Evolutionary conservation across 2,329 filamentous ascomycete genomes (phyloP), one percentile per base, ranked within the genome.

Genomic region (Achaetomium macrosporum): DNA sequence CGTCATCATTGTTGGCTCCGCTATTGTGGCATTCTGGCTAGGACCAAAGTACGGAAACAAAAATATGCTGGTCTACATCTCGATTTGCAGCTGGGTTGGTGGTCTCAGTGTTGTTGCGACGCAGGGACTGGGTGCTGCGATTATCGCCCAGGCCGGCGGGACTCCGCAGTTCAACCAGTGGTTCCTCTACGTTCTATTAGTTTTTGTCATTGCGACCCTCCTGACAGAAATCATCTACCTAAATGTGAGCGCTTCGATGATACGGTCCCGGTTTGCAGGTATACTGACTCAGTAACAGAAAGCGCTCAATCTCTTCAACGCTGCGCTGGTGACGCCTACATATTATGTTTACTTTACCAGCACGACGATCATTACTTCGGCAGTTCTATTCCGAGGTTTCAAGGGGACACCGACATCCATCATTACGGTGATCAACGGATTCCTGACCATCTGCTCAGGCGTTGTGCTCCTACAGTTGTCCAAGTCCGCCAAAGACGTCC

Each of bases 291-390:
- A 6, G 11, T 19, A 40, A 54, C 71, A 97, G 91, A 99, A 99
- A 96, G 93, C 93, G 6, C 78, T 97, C 52, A 97, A 99, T 66
- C 72, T 99, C 46, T 97, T 92, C 77, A 97, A 99, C 65, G 93
- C 93, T 36, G 92, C 93, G 8, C 80, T 99, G 59, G 93, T 99
- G 55, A 99, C 93, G 0, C 93, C 93, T 0, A 99, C 93, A 2
- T 99, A 99, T 73, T 99, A 99, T 69, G 93, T 99, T 60, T 92
- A 95, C 74, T 99, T 99, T 68, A 99, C 93, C 37, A 95, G 86
- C 62, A 87, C 90, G 5, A 97, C 93, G 17, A 96, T 99, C 60
- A 82, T 97, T 61, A 95, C 91, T 6, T 96, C 92, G 0, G 88
- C 91, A 3, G 84, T 99, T 43, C 76, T 99, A 2, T 97, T 97